Base-by-base conservation (phyloP, 331 rosid genomes). In the Phaseolus coccineus region DNA sequence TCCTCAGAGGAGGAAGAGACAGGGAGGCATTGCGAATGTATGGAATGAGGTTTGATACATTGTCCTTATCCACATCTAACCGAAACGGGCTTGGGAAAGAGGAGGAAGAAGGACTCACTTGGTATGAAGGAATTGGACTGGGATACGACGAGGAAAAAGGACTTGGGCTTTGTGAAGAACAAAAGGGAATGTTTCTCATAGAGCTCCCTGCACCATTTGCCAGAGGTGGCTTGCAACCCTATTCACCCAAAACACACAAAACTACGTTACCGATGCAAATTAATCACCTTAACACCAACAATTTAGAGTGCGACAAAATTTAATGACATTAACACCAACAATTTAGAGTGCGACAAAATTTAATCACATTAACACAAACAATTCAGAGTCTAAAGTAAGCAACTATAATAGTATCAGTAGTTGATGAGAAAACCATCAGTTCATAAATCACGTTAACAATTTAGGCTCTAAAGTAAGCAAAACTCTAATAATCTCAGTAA, bases 71-170 rank as follows among this genome's bases (percentile, higher is more conserved):
- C 73, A 71, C 82, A 28, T 91, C 94, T 3, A 81, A 71, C 14
- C 88, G 92, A 19, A 92, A 85, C 6, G 97, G 98, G 77, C 98
- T 93, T 1, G 97, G 92, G 67, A 89, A 93, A 48, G 94, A 89
- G 40, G 98, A 93, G n/a, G 97, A 91, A 24, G 94, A 87, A 50
- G 94, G 98, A 59, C 97, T 93, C 48, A 82, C 93, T 89, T 89
- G 98, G 84, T 90, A 93, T 12, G 98, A 91, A 66, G 90, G 97
- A 71, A 93, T 88, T 62, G 98, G 93, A 51, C 97, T 92, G 35
- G 91, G 92, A 77, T 87, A 90, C 6, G 91, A 78, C 10, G 95
- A 92, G 74, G 97, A 90, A 31, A 90, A 47, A 56, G 95, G 97
- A 56, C 97, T 93, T 8, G 90, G 97, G 84, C 90, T 91, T 57